Evolutionary conservation across 192 early-diverging fungal genomes (phyloP), one percentile per base, ranked within the genome.

Genomic region (Chytriomyces sp.): DNA sequence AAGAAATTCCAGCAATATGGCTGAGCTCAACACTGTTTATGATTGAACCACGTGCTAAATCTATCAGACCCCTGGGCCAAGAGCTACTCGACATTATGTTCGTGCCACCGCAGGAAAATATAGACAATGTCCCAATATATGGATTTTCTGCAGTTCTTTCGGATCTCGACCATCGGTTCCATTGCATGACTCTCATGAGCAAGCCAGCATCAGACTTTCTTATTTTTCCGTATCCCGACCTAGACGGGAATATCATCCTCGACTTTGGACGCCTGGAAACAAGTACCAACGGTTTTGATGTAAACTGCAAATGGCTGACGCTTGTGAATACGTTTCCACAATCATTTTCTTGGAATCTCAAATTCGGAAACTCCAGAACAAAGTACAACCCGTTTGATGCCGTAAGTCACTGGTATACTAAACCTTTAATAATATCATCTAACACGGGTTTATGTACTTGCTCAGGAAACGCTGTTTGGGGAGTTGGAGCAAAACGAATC

Each of bases 221-320:
- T 26, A 61, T 89, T 5, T 84, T 86, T 45, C 89, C 89, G 13
- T 28, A 67, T 6, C 68, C 73, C 16, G 67, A 45, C 44, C 64
- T 61, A 50, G 83, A 87, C 2, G 69, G 83, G 26, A 82, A 82
- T 18, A 72, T 90, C 2, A 46, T 85, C 3, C 43, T 90, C 11
- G 89, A 90, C 61, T 90, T 90, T 77, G 89, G 89, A 5, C 62
- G 63, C 6, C 49, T 89, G 47, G 89, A 90, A 72, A 65, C 85
- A 10, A 69, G 79, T 18, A 67, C 82, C 0, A 76, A 77, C 26
- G 26, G 45, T 24, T 76, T 86, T 28, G 79, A 79, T 24, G 69
- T 83, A 23, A 82, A 82, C 78, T 77, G 77, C 7, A 86, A 82
- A 73, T 77, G 82, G 50, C 43, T 89, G 2, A 23, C 86, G 26